phyloP scores from a whole-genome alignment of 225 moss, liverwort and hornwort genomes.

The Sphagnum contortum region DNA sequence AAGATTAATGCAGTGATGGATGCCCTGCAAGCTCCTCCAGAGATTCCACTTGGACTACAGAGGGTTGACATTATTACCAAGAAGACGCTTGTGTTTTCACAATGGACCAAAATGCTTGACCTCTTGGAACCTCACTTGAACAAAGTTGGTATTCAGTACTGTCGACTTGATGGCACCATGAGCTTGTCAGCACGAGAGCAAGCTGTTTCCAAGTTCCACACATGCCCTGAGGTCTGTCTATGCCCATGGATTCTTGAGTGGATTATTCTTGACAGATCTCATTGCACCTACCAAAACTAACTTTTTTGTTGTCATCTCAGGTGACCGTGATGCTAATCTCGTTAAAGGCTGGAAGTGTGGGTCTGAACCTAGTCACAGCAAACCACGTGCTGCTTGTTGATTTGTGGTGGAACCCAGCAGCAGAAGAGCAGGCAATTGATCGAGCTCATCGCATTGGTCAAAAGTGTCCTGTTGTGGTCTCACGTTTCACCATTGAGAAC shows the following conservation, averaged over 20 bases:
- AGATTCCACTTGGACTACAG: slow-evolving; percentile 45
- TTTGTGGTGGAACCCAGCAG: slow-evolving; percentile 99
- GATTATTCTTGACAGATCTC: no score
- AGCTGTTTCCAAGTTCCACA: slow-evolving; percentile 86
- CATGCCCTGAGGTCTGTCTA: slow-evolving; percentile 63
- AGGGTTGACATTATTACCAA: slow-evolving; percentile 41
- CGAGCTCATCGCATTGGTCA: slow-evolving; percentile 98
- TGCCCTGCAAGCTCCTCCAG: slow-evolving; percentile 71
- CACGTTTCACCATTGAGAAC: slow-evolving; percentile 90
- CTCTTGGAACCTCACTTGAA: slow-evolving; percentile 73
- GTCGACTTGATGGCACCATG: slow-evolving; percentile 98
- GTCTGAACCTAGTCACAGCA: slow-evolving; percentile 96
- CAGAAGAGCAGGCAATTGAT: slow-evolving; percentile 98
- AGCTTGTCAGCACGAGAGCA: slow-evolving; percentile 80
- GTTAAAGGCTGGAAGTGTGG: slow-evolving; percentile 92
- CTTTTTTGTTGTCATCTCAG: slow-evolving; percentile 16
- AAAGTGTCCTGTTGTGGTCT: slow-evolving; percentile 84
- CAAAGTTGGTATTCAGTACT: slow-evolving; percentile 64
- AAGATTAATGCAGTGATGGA: slow-evolving; percentile 92
- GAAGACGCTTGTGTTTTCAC: slow-evolving; percentile 96
- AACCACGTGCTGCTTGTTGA: slow-evolving; percentile 90
- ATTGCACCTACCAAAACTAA: no score
- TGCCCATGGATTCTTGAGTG: no score
- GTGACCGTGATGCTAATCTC: slow-evolving; percentile 99
- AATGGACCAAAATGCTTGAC: slow-evolving; percentile 99